Conservation (phyloP, 352 stramenopile genomes). For the Phytophthora ohioensis region DNA sequence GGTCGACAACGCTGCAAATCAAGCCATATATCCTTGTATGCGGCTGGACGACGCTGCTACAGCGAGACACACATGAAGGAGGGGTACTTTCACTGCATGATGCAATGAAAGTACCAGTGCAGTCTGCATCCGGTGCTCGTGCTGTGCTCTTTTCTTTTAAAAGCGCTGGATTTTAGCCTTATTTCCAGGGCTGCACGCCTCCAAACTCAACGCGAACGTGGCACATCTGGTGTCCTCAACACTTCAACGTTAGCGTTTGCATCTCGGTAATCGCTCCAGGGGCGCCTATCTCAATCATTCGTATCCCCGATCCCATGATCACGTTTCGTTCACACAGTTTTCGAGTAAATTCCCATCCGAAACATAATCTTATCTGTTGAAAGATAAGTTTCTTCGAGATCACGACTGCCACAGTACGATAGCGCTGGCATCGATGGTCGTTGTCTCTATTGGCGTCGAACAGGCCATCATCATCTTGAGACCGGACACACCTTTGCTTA, state of each 20-base stretch:
- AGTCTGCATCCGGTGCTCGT: too few relatives aligned
- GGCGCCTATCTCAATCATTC: conserved; percentile 32
- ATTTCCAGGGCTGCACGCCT: too few relatives aligned
- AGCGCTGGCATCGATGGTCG: neutral
- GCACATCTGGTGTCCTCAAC: neutral
- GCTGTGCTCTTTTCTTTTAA: too few relatives aligned
- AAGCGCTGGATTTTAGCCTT: too few relatives aligned
- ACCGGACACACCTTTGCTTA: conserved; percentile 6
- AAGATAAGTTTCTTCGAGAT: conserved; percentile 9
- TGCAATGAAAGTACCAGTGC: too few relatives aligned
- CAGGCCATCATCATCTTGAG: conserved; percentile 8
- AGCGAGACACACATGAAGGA: too few relatives aligned
- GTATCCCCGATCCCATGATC: conserved; percentile 30
- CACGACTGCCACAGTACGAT: conserved; percentile 14
- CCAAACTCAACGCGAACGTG: too few relatives aligned
- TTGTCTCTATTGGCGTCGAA: neutral
- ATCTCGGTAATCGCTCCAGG: conserved; percentile 32
- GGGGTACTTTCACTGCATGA: too few relatives aligned
- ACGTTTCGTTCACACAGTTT: conserved; percentile 4
- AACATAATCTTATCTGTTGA: conserved; percentile 6
- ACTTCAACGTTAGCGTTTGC: conserved; percentile 3
- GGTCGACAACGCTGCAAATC: too few relatives aligned
- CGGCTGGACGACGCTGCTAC: too few relatives aligned
- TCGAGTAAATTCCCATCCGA: conserved; percentile 19
- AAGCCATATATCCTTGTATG: too few relatives aligned